Percentiles rank a stretch among this genome's conserved stretches.
phyloP scores from a whole-genome alignment of 306 rosid genomes.

The Pterocarpus santalinus region DNA sequence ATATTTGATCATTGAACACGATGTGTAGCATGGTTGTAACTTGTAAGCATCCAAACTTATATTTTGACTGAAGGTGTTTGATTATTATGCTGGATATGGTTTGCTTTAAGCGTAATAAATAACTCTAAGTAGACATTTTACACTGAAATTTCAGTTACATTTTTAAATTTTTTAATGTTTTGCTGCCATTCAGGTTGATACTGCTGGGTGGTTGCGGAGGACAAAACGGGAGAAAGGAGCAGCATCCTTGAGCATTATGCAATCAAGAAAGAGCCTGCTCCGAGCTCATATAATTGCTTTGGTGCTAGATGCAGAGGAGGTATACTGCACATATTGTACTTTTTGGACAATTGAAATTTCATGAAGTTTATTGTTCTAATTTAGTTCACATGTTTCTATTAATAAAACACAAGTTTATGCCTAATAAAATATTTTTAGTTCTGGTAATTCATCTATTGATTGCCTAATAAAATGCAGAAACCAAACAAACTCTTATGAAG shows the following conservation, averaged over 20 bases:
- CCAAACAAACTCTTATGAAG: too few relatives aligned
- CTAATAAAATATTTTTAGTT: conserved; percentile 33
- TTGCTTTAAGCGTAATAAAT: conserved; percentile 12
- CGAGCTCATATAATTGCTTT: conserved; percentile 94
- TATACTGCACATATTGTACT: conserved; percentile 42
- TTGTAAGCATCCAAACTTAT: conserved; percentile 20
- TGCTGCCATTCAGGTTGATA: conserved; percentile 77
- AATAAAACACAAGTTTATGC: conserved; percentile 1
- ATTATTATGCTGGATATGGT: conserved; percentile 16
- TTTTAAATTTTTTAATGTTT: conserved; percentile 33
- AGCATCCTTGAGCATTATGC: conserved; percentile 93
- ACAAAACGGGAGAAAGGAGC: conserved; percentile 90
- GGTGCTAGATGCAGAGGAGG: conserved; percentile 98
- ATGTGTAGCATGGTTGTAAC: conserved; percentile 22
- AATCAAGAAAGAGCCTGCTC: conserved; percentile 90
- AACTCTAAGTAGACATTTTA: conserved; percentile 13
- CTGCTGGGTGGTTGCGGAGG: conserved; percentile 98
- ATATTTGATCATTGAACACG: not conserved
- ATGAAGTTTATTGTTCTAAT: conserved; percentile 8
- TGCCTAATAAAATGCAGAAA: not conserved
- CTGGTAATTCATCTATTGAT: conserved; percentile 31
- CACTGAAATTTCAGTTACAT: conserved; percentile 6
- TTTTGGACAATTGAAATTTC: conserved; percentile 34
- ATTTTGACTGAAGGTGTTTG: conserved; percentile 22
- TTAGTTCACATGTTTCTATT: conserved; percentile 28